These are phyloP conservation scores for Diaporthe citrichinensis DNA, from an alignment of 2,329 filamentous ascomycete genomes.

Conservation along the genomic window DNA sequence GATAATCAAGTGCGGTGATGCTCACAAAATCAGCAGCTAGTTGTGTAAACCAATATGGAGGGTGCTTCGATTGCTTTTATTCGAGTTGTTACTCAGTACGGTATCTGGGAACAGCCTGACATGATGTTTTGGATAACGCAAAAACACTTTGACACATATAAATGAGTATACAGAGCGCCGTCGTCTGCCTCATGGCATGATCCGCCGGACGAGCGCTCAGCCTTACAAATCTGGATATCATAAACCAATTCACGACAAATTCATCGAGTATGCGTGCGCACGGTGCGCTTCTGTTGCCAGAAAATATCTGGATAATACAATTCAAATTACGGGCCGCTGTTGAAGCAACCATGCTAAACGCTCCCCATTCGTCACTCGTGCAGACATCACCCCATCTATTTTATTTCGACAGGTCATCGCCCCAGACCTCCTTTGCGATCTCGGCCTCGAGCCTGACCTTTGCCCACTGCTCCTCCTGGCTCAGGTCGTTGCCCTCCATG, in stretches of 20 bases:
- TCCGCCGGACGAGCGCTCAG: background rate
- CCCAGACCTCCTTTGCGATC: constrained; percentile 71
- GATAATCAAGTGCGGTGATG: no score
- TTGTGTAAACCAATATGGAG: no score
- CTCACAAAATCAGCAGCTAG: no score
- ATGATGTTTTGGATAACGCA: no score
- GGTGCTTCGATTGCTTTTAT: no score
- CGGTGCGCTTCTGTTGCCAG: background rate
- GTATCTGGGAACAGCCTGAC: no score
- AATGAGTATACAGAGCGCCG: no score
- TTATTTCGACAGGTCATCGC: constrained; percentile 57
- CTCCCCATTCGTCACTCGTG: constrained; percentile 12
- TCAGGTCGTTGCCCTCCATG: constrained; percentile 69
- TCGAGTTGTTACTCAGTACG: no score
- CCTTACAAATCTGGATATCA: background rate
- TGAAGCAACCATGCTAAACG: constrained; percentile 34
- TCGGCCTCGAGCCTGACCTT: constrained; percentile 68
- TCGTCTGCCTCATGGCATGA: background rate
- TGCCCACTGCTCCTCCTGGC: constrained; percentile 70
- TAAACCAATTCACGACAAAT: no score
- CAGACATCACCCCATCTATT: constrained; percentile 33
- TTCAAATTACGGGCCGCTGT: constrained; percentile 30
- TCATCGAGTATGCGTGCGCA: background rate
- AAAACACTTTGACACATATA: no score
- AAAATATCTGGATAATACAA: background rate